phyloP scores from a whole-genome alignment of 2,329 filamentous ascomycete species.

The Fusarium mundagurra region DNA sequence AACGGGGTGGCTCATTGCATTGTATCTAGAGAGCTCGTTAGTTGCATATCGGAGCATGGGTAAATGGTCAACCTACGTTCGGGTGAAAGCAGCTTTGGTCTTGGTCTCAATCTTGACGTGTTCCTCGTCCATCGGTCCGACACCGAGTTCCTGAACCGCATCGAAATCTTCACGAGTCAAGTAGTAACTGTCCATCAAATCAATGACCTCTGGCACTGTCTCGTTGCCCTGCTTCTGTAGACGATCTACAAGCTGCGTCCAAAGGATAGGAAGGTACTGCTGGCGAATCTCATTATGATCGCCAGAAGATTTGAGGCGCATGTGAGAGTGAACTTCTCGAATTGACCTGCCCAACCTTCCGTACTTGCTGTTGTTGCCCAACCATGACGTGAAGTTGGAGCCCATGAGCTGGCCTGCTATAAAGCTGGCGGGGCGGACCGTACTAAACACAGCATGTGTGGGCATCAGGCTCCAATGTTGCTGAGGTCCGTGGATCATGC shows the following conservation, averaged over 20 bases:
- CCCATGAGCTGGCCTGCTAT: conserved; percentile 80
- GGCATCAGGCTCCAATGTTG: conserved; percentile 99
- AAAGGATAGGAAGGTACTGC: conserved; percentile 90
- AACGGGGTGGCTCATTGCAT: conserved; percentile 84
- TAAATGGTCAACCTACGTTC: conserved; percentile 69
- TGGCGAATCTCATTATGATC: conserved; percentile 95
- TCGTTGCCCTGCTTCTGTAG: conserved; percentile 85
- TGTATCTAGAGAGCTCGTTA: conserved; percentile 70
- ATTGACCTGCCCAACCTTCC: conserved; percentile 81
- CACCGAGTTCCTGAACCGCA: conserved; percentile 87
- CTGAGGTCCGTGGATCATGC: conserved; percentile 98
- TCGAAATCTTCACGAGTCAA: conserved; percentile 96
- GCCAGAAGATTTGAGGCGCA: conserved; percentile 89
- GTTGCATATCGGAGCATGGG: neutral
- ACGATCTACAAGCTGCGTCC: conserved; percentile 79
- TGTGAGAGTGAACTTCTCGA: conserved; percentile 96
- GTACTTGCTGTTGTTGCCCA: conserved; percentile 93
- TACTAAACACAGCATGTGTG: conserved; percentile 93
- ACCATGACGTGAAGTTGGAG: conserved; percentile 87
- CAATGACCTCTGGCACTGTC: conserved; percentile 82
- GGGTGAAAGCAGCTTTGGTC: conserved; percentile 89
- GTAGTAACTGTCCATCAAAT: conserved; percentile 97
- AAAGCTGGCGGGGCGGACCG: conserved; percentile 90
- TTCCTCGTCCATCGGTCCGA: conserved; percentile 84
- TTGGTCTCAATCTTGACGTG: conserved; percentile 81